These are phyloP conservation scores for Blastobotrys ciferrii DNA, from an alignment of 1,139 yeast species.

Conservation along the genomic window DNA sequence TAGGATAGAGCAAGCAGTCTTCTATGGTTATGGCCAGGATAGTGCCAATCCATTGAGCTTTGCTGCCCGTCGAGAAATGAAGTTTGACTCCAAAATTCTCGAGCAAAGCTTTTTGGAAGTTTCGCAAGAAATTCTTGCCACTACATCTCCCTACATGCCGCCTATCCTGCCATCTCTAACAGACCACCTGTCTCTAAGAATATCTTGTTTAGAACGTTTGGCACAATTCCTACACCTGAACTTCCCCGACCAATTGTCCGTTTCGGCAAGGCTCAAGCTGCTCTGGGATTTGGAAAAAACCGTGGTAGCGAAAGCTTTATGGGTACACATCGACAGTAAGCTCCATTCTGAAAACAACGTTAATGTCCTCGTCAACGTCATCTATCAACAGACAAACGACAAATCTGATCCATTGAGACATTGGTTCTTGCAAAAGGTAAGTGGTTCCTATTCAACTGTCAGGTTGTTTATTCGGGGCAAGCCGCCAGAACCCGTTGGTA, in stretches of 20 bases:
- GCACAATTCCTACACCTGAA: slow-evolving; percentile 48
- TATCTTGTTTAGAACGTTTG: slow-evolving; percentile 43
- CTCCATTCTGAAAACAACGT: slow-evolving; percentile 12
- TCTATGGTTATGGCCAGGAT: slow-evolving; percentile 44
- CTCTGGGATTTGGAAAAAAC: slow-evolving; percentile 56
- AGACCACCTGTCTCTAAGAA: slow-evolving; percentile 46
- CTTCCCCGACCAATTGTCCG: slow-evolving; percentile 43
- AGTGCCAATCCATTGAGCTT: slow-evolving; percentile 55
- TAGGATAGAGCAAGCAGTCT: slow-evolving; percentile 79
- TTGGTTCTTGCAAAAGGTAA: slow-evolving; percentile 29
- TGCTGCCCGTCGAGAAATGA: slow-evolving; percentile 42
- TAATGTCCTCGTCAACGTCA: slow-evolving; percentile 20
- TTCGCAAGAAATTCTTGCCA: slow-evolving; percentile 53
- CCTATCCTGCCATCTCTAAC: slow-evolving; percentile 44
- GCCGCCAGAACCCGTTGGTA: too few relatives aligned
- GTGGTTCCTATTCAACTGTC: neutral
- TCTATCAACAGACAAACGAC: slow-evolving; percentile 12
- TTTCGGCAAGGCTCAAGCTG: slow-evolving; percentile 38
- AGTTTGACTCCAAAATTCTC: slow-evolving; percentile 40
- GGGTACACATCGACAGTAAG: slow-evolving; percentile 37
- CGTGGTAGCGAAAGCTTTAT: slow-evolving; percentile 52
- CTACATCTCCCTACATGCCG: slow-evolving; percentile 48
- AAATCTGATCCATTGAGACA: slow-evolving; percentile 25
- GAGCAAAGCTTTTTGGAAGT: slow-evolving; percentile 51
- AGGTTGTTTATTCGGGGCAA: neutral